phyloP scores from a whole-genome alignment of 2,329 filamentous ascomycete species.

The Tolypocladium cylindrosporum region DNA sequence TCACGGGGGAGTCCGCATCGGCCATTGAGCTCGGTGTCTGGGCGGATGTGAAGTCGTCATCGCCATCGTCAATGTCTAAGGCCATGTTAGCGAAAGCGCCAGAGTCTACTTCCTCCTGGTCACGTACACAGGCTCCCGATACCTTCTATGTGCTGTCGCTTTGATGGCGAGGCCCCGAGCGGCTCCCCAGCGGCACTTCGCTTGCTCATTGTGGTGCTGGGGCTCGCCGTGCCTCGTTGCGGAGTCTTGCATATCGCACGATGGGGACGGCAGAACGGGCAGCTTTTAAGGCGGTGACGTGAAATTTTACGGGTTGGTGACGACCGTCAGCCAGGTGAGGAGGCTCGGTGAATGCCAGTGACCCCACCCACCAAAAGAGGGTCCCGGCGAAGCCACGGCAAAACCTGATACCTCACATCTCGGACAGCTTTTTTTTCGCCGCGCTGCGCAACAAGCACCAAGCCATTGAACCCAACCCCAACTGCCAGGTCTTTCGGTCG shows the following conservation, averaged over 20 bases:
- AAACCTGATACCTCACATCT: conserved; percentile 12
- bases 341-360: background rate
- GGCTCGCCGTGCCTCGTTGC: background rate
- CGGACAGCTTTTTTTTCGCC: background rate
- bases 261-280: conserved; percentile 19
- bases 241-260: background rate
- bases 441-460: background rate
- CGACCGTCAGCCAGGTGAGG: conserved; percentile 5
- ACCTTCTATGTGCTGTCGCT: conserved; percentile 12
- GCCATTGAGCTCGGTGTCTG: conserved; percentile 22
- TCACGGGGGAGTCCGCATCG: conserved; percentile 21
- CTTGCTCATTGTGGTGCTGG: conserved; percentile 18
- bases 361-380: background rate
- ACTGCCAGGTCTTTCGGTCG: background rate
- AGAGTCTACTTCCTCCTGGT: background rate
- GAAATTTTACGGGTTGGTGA: conserved; percentile 18
- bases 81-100: background rate
- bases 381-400: conserved; percentile 20
- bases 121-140: conserved; percentile 13
- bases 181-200: conserved; percentile 15
- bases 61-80: conserved; percentile 19
- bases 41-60: conserved; percentile 21
- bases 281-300: conserved; percentile 21
- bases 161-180: conserved; percentile 14
- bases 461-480: background rate